Percentiles rank a stretch among this genome's conserved stretches.
phyloP scores from a whole-genome alignment of 2,329 filamentous ascomycete species.

The Rosellinia necatrix region DNA sequence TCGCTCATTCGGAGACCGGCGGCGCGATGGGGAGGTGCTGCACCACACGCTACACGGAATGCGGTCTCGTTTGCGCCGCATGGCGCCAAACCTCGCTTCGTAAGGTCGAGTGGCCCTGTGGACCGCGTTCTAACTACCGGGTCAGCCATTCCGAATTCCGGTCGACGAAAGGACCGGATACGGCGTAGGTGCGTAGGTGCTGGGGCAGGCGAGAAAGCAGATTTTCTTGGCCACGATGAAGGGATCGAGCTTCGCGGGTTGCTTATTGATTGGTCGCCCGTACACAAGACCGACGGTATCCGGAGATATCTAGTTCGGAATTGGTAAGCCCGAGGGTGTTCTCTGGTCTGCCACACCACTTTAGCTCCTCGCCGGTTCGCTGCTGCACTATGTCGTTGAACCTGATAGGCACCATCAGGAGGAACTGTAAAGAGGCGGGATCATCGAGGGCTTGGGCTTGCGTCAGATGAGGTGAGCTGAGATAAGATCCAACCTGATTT shows the following conservation, averaged over 20 bases:
- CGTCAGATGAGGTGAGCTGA: slow-evolving; percentile 24
- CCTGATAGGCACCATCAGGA: not conserved
- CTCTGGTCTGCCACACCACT: not conserved
- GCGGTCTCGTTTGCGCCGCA: slow-evolving; percentile 15
- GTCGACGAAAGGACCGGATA: slow-evolving; percentile 6
- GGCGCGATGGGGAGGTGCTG: slow-evolving; percentile 13
- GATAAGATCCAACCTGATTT: slow-evolving; percentile 21
- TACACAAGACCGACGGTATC: too few relatives aligned
- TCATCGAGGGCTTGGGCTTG: not conserved
- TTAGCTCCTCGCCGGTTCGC: too few relatives aligned
- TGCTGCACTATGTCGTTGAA: too few relatives aligned
- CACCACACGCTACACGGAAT: slow-evolving; percentile 18
- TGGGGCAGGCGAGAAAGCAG: not conserved
- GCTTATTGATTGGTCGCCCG: not conserved
- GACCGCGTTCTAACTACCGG: slow-evolving; percentile 13
- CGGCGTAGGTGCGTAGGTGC: not conserved
- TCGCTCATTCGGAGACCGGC: slow-evolving; percentile 19
- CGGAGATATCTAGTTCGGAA: too few relatives aligned
- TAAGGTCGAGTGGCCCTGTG: slow-evolving; percentile 13
- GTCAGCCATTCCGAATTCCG: slow-evolving; percentile 25
- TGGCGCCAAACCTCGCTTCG: slow-evolving; percentile 18
- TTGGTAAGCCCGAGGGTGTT: not conserved
- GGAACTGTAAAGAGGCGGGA: slow-evolving; percentile 20
- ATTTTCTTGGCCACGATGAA: not conserved
- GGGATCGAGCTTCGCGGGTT: not conserved